Percentiles rank a stretch among this genome's conserved stretches.
These are phyloP conservation scores for Moesziomyces sp. DNA, from an alignment of 1,284 basidiomycete species.

Conservation along the genomic window DNA sequence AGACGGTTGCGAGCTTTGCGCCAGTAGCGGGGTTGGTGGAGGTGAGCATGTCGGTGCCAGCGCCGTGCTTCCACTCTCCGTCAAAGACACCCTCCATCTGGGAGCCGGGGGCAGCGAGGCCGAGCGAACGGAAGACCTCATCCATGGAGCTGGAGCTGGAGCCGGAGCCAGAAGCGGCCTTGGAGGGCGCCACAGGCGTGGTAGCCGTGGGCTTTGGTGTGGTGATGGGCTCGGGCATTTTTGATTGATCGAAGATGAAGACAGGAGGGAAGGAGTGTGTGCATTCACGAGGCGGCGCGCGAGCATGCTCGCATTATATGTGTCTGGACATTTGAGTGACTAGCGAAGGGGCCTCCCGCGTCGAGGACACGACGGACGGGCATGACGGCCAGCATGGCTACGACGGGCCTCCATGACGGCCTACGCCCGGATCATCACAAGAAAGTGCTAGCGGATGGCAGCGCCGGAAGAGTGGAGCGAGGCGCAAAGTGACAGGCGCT, in stretches of 20 bases:
- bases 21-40: constrained; percentile 61
- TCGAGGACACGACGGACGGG: neutral
- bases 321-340: neutral
- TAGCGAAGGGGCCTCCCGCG: no score
- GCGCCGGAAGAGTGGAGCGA: neutral
- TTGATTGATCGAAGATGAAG: neutral
- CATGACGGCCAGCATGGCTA: neutral
- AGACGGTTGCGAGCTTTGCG: constrained; percentile 49
- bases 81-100: constrained; percentile 53
- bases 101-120: constrained; percentile 39
- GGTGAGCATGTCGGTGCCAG: constrained; percentile 17
- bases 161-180: neutral
- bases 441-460: no score
- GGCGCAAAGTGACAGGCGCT: neutral
- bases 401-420: neutral
- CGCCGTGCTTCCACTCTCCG: constrained; percentile 47
- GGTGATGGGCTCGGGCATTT: constrained; percentile 35
- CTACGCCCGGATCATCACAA: no score
- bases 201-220: constrained; percentile 3
- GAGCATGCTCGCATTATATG: neutral
- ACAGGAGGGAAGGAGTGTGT: neutral
- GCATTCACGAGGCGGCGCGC: neutral
- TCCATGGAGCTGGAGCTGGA: constrained; percentile 15
- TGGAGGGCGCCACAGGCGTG: neutral
- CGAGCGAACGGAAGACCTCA: constrained; percentile 24